phyloP scores from a whole-genome alignment of 225 moss, liverwort and hornwort genomes.

The Marchantia polymorpha region DNA sequence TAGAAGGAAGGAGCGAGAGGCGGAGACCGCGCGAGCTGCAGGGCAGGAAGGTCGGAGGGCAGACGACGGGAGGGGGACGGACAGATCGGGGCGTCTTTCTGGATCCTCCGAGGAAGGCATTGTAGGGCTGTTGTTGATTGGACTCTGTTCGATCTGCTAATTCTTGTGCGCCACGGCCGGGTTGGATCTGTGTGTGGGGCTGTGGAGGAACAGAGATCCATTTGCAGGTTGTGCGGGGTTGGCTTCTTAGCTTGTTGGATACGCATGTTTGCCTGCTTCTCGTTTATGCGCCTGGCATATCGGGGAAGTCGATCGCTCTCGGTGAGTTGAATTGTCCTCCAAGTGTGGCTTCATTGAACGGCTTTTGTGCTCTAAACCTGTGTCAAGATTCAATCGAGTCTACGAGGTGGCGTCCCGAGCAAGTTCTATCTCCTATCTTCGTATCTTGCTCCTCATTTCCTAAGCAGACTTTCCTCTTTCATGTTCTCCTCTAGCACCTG shows the following conservation, averaged over 20 bases:
- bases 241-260: not conserved
- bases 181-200: not conserved
- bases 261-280: constrained; percentile 7
- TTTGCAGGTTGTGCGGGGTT: constrained; percentile 2
- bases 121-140: not conserved
- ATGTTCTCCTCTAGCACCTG: too few relatives aligned
- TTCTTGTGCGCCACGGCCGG: constrained; percentile 8
- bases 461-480: not conserved
- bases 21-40: too few relatives aligned
- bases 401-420: too few relatives aligned
- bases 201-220: not conserved
- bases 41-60: not conserved
- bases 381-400: not conserved
- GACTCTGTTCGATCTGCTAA: not conserved
- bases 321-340: constrained; percentile 6
- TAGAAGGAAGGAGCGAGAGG: constrained; percentile 5
- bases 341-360: not conserved
- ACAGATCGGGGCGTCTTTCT: constrained; percentile 6
- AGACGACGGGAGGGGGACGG: not conserved
- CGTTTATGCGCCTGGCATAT: not conserved
- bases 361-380: not conserved
- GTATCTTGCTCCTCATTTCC: not conserved
- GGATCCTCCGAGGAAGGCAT: not conserved
- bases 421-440: not conserved
- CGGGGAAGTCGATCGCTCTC: constrained; percentile 2